phyloP scores from a whole-genome alignment of 352 stramenopile species.

The Proteromonas lacertae region DNA sequence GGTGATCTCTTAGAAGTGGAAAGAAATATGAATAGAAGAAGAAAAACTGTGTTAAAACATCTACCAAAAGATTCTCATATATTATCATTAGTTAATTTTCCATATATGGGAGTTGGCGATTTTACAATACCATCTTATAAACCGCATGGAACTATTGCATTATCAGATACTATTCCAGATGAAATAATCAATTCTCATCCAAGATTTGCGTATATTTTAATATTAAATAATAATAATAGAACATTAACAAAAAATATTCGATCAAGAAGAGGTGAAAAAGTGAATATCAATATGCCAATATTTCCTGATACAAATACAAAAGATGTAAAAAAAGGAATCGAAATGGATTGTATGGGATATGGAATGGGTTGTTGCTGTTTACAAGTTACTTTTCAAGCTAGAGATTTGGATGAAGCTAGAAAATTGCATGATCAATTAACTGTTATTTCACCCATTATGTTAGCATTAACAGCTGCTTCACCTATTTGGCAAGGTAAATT shows the following conservation, averaged over 20 bases:
- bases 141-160: conserved; percentile 17
- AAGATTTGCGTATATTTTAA: conserved; percentile 75
- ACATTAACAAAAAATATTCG: conserved; percentile 93
- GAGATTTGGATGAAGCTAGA: conserved; percentile 84
- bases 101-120: background rate
- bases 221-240: no score
- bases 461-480: conserved; percentile 88
- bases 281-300: conserved; percentile 35
- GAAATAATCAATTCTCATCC: conserved; percentile 90
- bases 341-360: conserved; percentile 99
- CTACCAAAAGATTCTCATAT: conserved; percentile 73
- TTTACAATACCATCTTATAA: background rate
- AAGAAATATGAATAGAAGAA: conserved; percentile 75
- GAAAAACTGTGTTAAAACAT: conserved; percentile 58
- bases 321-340: conserved; percentile 16
- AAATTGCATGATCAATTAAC: conserved; percentile 96
- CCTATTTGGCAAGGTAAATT: conserved; percentile 71
- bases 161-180: background rate
- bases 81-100: conserved; percentile 10
- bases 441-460: conserved; percentile 85
- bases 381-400: conserved; percentile 86
- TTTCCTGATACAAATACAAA: background rate
- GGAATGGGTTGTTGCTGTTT: conserved; percentile 99
- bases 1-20: conserved; percentile 58
- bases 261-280: conserved; percentile 33